A percentile compares a stretch with the other conserved stretches of the same genome.
phyloP scores from a whole-genome alignment of 768 basidiomycete genomes.

The Podaxis sp. region DNA sequence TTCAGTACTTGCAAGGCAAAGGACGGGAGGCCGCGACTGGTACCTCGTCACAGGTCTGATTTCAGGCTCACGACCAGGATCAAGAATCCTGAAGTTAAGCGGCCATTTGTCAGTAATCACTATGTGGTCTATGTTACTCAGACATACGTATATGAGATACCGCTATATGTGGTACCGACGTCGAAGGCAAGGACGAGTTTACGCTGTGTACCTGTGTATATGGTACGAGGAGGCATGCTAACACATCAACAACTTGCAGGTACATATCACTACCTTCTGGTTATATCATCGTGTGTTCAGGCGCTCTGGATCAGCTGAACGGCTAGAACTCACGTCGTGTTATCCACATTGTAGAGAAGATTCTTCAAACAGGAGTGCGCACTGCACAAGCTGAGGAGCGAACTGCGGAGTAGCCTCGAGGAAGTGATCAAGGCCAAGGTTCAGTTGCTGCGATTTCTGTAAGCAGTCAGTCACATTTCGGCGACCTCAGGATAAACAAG shows the following conservation, averaged over 20 bases:
- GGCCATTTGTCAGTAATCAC: neutral
- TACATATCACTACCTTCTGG: neutral
- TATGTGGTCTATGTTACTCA: neutral
- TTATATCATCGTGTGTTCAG: too few species aligned
- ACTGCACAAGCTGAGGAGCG: too few species aligned
- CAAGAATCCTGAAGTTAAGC: slow-evolving; percentile 24
- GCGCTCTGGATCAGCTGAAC: too few species aligned
- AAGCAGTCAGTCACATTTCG: too few species aligned
- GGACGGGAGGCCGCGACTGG: slow-evolving; percentile 17
- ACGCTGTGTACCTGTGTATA: slow-evolving; percentile 32
- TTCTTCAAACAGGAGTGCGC: too few species aligned
- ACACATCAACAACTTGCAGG: neutral
- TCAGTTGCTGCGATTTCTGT: too few species aligned
- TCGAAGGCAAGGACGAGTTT: slow-evolving; percentile 45
- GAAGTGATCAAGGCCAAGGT: too few species aligned
- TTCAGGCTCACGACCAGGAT: slow-evolving; percentile 26
- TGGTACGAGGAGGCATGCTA: slow-evolving; percentile 15
- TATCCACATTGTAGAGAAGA: too few species aligned
- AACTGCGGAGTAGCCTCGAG: too few species aligned
- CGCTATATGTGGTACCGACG: slow-evolving; percentile 46
- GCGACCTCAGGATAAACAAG: too few species aligned
- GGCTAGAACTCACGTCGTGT: too few species aligned
- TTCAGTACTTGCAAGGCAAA: neutral
- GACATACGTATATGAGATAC: slow-evolving; percentile 34
- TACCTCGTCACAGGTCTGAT: slow-evolving; percentile 36